Evolutionary conservation across 139 green algal species (phyloP).

Genomic region (Chlorella sp.): DNA sequence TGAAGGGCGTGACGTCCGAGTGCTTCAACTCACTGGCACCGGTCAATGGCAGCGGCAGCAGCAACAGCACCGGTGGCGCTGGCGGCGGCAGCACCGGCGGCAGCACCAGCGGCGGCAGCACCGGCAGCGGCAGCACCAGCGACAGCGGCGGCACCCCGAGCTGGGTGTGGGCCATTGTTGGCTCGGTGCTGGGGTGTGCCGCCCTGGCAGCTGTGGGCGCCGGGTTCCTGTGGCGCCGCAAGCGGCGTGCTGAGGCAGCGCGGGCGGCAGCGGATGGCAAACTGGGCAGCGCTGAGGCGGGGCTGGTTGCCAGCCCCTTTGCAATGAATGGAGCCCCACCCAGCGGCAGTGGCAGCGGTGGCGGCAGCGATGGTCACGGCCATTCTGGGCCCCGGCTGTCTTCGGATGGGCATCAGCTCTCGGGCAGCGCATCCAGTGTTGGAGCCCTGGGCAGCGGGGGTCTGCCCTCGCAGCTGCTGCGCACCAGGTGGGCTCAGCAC

Average conservation of each 20-base stretch:
- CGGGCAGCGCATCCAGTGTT: not conserved
- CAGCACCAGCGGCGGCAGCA: too few species aligned
- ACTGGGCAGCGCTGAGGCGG: not conserved
- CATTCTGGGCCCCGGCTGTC: too few species aligned
- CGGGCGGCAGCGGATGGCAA: not conserved
- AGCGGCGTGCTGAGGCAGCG: not conserved
- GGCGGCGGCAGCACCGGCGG: too few species aligned
- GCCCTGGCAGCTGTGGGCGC: not conserved
- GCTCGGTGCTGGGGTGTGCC: not conserved
- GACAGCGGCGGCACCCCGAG: not conserved
- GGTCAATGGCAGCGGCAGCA: too few species aligned
- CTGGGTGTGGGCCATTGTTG: not conserved
- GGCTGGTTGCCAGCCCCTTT: too few species aligned
- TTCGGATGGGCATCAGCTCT: too few species aligned
- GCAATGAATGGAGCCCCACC: too few species aligned
- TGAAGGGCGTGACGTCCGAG: too few species aligned
- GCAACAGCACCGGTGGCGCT: too few species aligned
- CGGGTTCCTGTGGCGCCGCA: not conserved
- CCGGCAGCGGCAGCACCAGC: not conserved
- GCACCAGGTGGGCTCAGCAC: not conserved
- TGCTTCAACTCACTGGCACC: too few species aligned
- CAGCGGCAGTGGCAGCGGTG: too few species aligned
- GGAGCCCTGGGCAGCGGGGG: not conserved
- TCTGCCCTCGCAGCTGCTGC: not conserved
- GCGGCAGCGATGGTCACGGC: too few species aligned